phyloP scores from a whole-genome alignment of 331 rosid species.

The Malus hybrid region DNA sequence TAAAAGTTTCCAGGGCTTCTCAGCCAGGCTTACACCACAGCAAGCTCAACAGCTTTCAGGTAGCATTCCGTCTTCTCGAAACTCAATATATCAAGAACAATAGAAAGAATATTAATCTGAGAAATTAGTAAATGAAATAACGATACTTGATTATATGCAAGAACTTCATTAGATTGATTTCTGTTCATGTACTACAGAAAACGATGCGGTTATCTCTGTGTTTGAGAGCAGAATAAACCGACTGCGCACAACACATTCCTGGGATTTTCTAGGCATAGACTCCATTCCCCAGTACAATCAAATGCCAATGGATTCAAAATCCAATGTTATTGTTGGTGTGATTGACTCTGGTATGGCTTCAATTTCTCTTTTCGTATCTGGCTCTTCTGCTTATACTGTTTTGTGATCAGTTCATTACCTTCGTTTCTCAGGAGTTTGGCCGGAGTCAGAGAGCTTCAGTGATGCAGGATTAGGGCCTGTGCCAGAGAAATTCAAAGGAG shows the following conservation, averaged over 20 bases:
- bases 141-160: background rate
- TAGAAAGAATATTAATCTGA: background rate
- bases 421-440: slow-evolving; percentile 56
- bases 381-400: background rate
- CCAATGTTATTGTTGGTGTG: slow-evolving; percentile 56
- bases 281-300: slow-evolving; percentile 18
- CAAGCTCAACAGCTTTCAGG: slow-evolving; percentile 59
- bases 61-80: background rate
- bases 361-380: background rate
- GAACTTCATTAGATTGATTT: background rate
- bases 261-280: slow-evolving; percentile 58
- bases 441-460: slow-evolving; percentile 62
- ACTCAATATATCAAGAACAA: background rate
- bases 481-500: slow-evolving; percentile 59
- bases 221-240: slow-evolving; percentile 59
- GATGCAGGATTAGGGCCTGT: slow-evolving; percentile 61
- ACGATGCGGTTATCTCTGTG: slow-evolving; percentile 38
- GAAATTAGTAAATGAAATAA: no score
- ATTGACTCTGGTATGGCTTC: slow-evolving; percentile 48
- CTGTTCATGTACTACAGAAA: slow-evolving; percentile 31
- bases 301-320: slow-evolving; percentile 21
- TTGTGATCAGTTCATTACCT: background rate
- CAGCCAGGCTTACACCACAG: slow-evolving; percentile 52
- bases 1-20: slow-evolving; percentile 65
- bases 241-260: slow-evolving; percentile 60